Base-by-base conservation (phyloP, 2,329 filamentous ascomycete genomes). In the Annulohypoxylon truncatum region DNA sequence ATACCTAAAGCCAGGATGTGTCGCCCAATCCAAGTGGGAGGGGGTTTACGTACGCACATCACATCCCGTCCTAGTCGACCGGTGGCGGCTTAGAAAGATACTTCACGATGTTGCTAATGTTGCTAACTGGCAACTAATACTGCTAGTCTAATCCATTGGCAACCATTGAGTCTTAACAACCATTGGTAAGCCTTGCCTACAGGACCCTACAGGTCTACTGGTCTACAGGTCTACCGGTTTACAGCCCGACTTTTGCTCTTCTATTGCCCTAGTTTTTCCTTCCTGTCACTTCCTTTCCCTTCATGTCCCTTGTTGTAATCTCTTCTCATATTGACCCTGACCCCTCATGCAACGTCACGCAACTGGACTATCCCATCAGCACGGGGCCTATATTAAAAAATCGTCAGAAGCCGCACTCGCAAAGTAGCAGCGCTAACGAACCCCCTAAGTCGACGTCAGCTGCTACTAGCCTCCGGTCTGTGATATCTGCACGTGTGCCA, bases 331-430 rank as follows among this genome's bases (percentile, higher is more conserved):
- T 50, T 57, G 53, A 60, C 58, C 62, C 66, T 50, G 5, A 24
- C 55, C 61, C 54, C 47, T 64, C 67, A 71, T 75, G 73, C 70
- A 75, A 75, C 73, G 72, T 75, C 72, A 72, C 71, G 53, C 63
- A 67, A 44, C 59, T 61, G 57, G 58, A 40, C 44, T 58, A 59
- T 69, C 64, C 67, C 64, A 64, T 60, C 61, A 65, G 64, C 67
- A 67, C 57, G 64, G 57, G 64, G 67, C 64, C 61, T 53, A 62
- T 47, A 54, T 66, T 67, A 65, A 51, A 62, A 64, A 62, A 53
- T 64, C 61, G 56, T 54, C 64, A 61, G 64, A 55, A 69, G 64
- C 61, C 61, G 57, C 64, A 69, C 64, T 58, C 62, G 66, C 69
- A 54, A 28, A 66, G 66, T 68, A 71, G 69, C 64, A 69, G 65